Percentiles rank a stretch among this genome's conserved stretches.
Evolutionary conservation across 1,284 basidiomycete species (phyloP).

Genomic region (Trametes versicolor): DNA sequence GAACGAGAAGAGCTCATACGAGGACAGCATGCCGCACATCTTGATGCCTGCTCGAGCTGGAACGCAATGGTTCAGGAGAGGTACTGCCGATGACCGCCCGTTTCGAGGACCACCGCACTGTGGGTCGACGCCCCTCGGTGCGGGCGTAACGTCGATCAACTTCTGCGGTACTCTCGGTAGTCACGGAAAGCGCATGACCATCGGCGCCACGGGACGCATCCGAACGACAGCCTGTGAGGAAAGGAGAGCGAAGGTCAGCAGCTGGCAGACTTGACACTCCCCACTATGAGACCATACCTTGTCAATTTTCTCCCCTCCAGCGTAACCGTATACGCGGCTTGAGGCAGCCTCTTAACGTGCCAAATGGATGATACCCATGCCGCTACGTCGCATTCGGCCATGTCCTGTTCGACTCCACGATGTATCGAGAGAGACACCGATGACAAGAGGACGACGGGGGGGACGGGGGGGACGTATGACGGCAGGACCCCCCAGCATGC

Average conservation of each 20-base stretch:
- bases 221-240: neutral
- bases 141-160: slow-evolving; percentile 13
- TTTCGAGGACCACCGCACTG: slow-evolving; percentile 18
- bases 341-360: too few relatives aligned
- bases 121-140: slow-evolving; percentile 12
- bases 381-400: too few relatives aligned
- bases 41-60: neutral
- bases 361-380: too few relatives aligned
- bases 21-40: neutral
- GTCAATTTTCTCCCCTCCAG: neutral
- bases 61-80: slow-evolving; percentile 20
- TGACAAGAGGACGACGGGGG: too few relatives aligned
- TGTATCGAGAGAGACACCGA: too few relatives aligned
- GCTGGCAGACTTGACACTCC: neutral
- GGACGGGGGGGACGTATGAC: too few relatives aligned
- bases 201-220: slow-evolving; percentile 4
- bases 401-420: too few relatives aligned
- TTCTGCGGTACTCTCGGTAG: slow-evolving; percentile 26
- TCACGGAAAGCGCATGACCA: slow-evolving; percentile 10
- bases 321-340: too few relatives aligned
- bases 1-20: neutral
- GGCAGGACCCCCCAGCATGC: too few relatives aligned
- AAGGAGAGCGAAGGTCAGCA: neutral
- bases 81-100: slow-evolving; percentile 29
- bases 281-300: neutral